phyloP scores from a whole-genome alignment of 78 protist genomes.

The Speleostelium caveatum region DNA sequence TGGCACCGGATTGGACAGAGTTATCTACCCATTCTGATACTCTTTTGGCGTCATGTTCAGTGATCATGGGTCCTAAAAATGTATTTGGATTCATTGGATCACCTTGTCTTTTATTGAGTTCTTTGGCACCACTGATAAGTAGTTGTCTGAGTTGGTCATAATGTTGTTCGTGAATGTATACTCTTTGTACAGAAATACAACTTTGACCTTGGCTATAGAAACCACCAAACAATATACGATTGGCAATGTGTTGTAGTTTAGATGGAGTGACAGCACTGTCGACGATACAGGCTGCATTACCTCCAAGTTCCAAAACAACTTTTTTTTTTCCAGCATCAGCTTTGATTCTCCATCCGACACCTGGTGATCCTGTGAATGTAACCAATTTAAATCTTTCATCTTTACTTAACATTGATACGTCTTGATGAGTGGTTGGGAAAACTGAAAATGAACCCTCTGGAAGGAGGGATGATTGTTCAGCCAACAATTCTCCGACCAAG shows the following conservation, averaged over 20 bases:
- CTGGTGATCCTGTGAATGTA: conserved; percentile 84
- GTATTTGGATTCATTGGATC: conserved; percentile 86
- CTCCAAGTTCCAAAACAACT: conserved; percentile 87
- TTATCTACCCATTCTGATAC: conserved; percentile 64
- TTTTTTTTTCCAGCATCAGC: conserved; percentile 77
- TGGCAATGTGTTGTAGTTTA: conserved; percentile 42
- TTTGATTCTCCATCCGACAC: conserved; percentile 83
- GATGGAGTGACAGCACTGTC: conserved; percentile 48
- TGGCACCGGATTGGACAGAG: conserved; percentile 24
- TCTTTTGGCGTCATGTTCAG: conserved; percentile 79
- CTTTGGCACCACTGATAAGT: conserved; percentile 18
- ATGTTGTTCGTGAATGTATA: conserved; percentile 79
- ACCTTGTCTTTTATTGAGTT: conserved; percentile 45
- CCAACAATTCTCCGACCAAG: conserved; percentile 81
- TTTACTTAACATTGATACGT: conserved; percentile 37
- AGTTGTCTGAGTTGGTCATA: conserved; percentile 49
- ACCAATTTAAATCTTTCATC: conserved; percentile 82
- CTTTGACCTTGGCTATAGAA: conserved; percentile 88
- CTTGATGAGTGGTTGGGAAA: conserved; percentile 69
- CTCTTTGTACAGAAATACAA: conserved; percentile 88
- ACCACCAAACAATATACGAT: conserved; percentile 81
- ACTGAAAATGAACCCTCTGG: conserved; percentile 84
- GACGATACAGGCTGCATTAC: conserved; percentile 89
- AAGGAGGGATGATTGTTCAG: conserved; percentile 22
- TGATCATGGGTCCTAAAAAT: conserved; percentile 87